Conservation (phyloP, 352 stramenopile genomes). For the Paralagenidium karlingii region DNA sequence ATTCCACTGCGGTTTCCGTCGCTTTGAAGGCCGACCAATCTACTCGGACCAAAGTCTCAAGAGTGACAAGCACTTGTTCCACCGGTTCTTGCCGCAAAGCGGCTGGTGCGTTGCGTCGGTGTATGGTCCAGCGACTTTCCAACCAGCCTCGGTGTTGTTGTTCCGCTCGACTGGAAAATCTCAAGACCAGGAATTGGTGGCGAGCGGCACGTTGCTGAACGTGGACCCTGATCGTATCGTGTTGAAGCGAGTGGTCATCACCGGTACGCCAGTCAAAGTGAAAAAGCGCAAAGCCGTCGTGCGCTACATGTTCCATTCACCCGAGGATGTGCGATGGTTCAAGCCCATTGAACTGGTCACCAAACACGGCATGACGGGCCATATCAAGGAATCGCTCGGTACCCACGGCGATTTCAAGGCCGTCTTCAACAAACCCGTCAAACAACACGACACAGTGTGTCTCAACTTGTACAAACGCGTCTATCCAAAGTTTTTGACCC, state of each 20-base stretch:
- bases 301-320: slow-evolving; percentile 99
- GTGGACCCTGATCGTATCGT: slow-evolving; percentile 97
- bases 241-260: slow-evolving; percentile 96
- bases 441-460: slow-evolving; percentile 98
- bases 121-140: slow-evolving; percentile 93
- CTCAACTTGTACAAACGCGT: slow-evolving; percentile 99
- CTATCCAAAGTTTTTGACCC: slow-evolving; percentile 97
- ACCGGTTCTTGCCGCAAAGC: slow-evolving; percentile 90
- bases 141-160: slow-evolving; percentile 92
- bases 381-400: slow-evolving; percentile 97
- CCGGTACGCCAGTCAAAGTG: slow-evolving; percentile 97
- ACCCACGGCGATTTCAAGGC: slow-evolving; percentile 99
- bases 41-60: slow-evolving; percentile 98
- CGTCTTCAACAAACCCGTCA: slow-evolving; percentile 98
- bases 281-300: slow-evolving; percentile 97
- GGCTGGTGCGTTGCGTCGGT: slow-evolving; percentile 86
- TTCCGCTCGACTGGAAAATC: slow-evolving; percentile 63
- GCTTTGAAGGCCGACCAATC: slow-evolving; percentile 85
- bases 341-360: slow-evolving; percentile 95
- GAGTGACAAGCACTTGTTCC: slow-evolving; percentile 98
- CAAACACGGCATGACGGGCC: slow-evolving; percentile 96
- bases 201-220: slow-evolving; percentile 89
- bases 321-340: slow-evolving; percentile 97
- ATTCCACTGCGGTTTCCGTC: slow-evolving; percentile 95
- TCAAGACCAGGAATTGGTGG: slow-evolving; percentile 71